A percentile compares a stretch with the other conserved stretches of the same genome.
phyloP scores from a whole-genome alignment of 2,329 filamentous ascomycete species.

The Botrytis medusae region DNA sequence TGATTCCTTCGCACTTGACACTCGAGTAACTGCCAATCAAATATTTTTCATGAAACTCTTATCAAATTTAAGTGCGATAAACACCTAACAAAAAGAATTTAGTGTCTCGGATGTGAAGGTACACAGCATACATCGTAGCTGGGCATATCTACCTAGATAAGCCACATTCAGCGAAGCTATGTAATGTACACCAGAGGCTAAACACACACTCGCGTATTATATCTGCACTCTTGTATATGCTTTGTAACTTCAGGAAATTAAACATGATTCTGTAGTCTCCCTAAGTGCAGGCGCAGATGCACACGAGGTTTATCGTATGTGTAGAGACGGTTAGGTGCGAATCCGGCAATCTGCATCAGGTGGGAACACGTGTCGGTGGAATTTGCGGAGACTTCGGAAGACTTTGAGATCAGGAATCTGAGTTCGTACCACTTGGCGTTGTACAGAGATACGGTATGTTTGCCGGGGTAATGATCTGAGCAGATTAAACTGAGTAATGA shows the following conservation, averaged over 20 bases:
- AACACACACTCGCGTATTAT: background rate
- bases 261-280: slow-evolving; percentile 20
- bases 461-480: background rate
- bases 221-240: slow-evolving; percentile 7
- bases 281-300: slow-evolving; percentile 10
- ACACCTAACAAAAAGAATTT: slow-evolving; percentile 4
- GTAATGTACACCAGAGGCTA: background rate
- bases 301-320: slow-evolving; percentile 20
- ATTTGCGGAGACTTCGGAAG: slow-evolving; percentile 15
- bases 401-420: slow-evolving; percentile 11
- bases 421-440: slow-evolving; percentile 8
- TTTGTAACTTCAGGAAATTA: slow-evolving; percentile 18
- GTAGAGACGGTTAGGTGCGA: slow-evolving; percentile 19
- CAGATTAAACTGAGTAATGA: background rate
- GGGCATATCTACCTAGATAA: slow-evolving; percentile 12
- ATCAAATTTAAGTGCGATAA: slow-evolving; percentile 6
- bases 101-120: slow-evolving; percentile 6
- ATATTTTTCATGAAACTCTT: background rate
- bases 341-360: slow-evolving; percentile 16
- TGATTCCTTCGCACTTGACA: background rate
- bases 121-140: slow-evolving; percentile 5
- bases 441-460: slow-evolving; percentile 13
- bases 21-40: background rate
- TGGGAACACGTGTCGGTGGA: slow-evolving; percentile 21
- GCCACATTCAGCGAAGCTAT: slow-evolving; percentile 4